Conservation (phyloP, 2,329 filamentous ascomycete species). For the Verticillium longisporum region DNA sequence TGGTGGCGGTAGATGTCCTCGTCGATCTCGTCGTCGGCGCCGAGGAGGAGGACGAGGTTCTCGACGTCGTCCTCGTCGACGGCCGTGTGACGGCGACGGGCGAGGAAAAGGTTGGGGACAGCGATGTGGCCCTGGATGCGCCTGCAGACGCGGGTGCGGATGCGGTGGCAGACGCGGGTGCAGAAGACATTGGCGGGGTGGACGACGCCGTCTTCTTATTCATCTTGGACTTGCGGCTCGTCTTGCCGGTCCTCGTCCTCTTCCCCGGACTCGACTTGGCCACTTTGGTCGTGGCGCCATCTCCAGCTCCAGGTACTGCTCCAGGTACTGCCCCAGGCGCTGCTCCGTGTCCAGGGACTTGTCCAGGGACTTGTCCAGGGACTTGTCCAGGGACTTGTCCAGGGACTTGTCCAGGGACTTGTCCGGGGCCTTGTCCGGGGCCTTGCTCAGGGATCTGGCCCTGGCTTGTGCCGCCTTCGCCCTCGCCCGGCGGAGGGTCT, state of each 20-base stretch:
- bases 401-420: neutral
- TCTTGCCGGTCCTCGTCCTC: slow-evolving; percentile 5
- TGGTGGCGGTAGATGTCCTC: neutral
- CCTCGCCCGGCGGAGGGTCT: slow-evolving; percentile 5
- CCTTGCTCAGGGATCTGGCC: neutral
- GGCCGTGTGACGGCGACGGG: neutral
- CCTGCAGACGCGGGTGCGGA: neutral
- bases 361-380: neutral
- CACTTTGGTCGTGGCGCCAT: slow-evolving; percentile 1
- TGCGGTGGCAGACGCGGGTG: too few species aligned
- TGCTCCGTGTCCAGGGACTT: neutral
- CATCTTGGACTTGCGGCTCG: slow-evolving; percentile 9
- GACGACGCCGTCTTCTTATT: slow-evolving; percentile 4
- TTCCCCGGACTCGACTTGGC: slow-evolving; percentile 8
- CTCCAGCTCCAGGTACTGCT: neutral
- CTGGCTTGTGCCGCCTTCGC: neutral
- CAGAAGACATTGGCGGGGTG: neutral
- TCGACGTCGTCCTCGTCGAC: neutral
- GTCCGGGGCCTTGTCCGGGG: too few species aligned
- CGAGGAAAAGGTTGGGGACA: neutral
- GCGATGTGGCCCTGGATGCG: neutral
- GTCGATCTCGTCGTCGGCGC: slow-evolving; percentile 2
- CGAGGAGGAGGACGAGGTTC: neutral
- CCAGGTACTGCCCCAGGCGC: neutral
- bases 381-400: neutral